Evolutionary conservation across 805 yeast genomes (phyloP), one percentile per base, ranked within the genome.

Genomic region (Metschnikowia gelsemii): DNA sequence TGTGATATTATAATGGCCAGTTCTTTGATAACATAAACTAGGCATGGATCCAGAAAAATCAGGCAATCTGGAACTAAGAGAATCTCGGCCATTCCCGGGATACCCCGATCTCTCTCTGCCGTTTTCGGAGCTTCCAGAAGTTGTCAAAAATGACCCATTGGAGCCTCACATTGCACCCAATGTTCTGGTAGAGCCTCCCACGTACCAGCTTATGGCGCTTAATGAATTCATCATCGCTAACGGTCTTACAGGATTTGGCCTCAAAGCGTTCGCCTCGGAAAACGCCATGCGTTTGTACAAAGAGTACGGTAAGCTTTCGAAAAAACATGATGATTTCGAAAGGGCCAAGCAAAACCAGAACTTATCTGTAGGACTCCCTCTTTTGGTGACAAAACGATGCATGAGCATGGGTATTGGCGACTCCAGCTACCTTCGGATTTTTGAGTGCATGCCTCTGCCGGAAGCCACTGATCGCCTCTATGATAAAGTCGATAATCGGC

Each of bases 281-380:
- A 38, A 35, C 3, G 37, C 43, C 31, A 19, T 38, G 32, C 29
- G 36, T 19, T 11, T 44, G 22, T 47, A 25, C 29, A 44, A 47
- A 22, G 43, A 38, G n/a, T 40, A 34, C 35, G 28, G 21, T 11
- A 38, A 35, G 23, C 28, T 21, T n/a, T 38, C 39, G 27, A 16
- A 17, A 9, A 25, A 31, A 17, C 18, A 40, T 19, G 40, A 20
- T 12, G 40, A 31, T 7, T 47, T 47, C 17, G 26, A 32, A n/a
- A 24, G 38, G 11, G 51, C 48, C 5, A 47, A 47, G 32, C n/a
- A 27, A 23, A 32, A 25, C 32, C 51, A 47, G 25, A 47, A 47
- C 25, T 11, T 12, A 20, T 24, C 48, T 0, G 14, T 35, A 7
- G 51, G 48, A 3, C n/a, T 47, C 26, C 51, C 51, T 2, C 36